Conservation (phyloP, 2,329 filamentous ascomycete genomes). For the Verticillium tricorpus region DNA sequence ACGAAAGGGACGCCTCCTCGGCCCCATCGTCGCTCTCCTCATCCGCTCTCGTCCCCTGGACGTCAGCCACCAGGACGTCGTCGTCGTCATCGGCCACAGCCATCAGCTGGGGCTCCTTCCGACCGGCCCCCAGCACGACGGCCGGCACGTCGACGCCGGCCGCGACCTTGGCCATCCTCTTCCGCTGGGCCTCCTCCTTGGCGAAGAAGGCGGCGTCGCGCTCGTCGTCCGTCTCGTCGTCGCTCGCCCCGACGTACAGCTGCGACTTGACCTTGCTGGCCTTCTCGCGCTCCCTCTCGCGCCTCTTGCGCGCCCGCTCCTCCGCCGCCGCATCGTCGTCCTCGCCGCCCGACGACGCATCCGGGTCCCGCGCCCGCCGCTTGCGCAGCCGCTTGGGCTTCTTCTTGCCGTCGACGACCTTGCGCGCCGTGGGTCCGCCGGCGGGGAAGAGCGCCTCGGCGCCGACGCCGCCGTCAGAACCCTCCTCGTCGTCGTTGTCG, state of each 20-base stretch:
- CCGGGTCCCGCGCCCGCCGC: constrained; percentile 47
- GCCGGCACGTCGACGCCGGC: constrained; percentile 19
- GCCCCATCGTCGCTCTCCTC: not conserved
- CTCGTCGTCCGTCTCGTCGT: constrained; percentile 84
- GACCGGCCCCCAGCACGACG: constrained; percentile 16
- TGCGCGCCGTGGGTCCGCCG: constrained; percentile 58
- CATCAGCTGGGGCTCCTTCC: constrained; percentile 20
- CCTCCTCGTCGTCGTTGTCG: constrained; percentile 46
- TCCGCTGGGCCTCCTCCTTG: constrained; percentile 54
- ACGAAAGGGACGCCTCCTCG: constrained; percentile 5
- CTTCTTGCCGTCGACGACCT: constrained; percentile 50
- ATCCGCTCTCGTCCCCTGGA: constrained; percentile 12
- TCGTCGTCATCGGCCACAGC: constrained; percentile 20
- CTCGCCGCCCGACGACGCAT: constrained; percentile 22
- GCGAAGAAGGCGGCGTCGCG: constrained; percentile 70
- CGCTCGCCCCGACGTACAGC: constrained; percentile 74
- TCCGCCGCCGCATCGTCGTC: constrained; percentile 64
- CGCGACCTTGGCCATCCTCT: constrained; percentile 32
- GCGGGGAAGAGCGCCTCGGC: constrained; percentile 64
- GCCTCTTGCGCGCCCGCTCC: constrained; percentile 56
- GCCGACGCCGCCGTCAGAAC: constrained; percentile 30
- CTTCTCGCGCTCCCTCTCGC: constrained; percentile 71
- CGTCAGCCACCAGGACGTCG: constrained; percentile 10
- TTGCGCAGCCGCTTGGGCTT: constrained; percentile 29
- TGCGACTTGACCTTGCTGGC: constrained; percentile 77